These are phyloP conservation scores for Mollisia scopiformis DNA, from an alignment of 2,329 filamentous ascomycete genomes.

Conservation along the genomic window DNA sequence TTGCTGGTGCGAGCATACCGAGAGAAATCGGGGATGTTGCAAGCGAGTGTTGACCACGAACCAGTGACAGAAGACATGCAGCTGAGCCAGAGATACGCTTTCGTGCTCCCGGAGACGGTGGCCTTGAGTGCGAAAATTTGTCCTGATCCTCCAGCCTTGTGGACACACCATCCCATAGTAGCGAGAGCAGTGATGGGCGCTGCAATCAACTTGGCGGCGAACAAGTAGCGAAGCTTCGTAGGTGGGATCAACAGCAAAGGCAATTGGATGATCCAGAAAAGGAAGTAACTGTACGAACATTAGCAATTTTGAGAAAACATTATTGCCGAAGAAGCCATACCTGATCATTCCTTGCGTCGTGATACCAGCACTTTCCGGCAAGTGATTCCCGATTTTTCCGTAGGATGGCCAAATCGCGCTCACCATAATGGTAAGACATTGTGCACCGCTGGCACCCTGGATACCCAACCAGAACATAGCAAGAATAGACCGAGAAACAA, in stretches of 20 bases:
- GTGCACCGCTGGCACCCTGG: slow-evolving; percentile 65
- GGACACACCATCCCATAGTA: slow-evolving; percentile 65
- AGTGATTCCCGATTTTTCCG: slow-evolving; percentile 52
- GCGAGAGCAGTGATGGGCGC: slow-evolving; percentile 63
- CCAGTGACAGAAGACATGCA: slow-evolving; percentile 37
- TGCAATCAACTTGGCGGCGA: slow-evolving; percentile 51
- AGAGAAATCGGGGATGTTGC: slow-evolving; percentile 41
- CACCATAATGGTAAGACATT: slow-evolving; percentile 48
- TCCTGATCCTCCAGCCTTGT: slow-evolving; percentile 51
- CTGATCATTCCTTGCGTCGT: slow-evolving; percentile 57
- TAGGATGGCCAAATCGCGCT: slow-evolving; percentile 58
- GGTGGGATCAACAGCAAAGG: slow-evolving; percentile 54
- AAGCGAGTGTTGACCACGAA: slow-evolving; percentile 36
- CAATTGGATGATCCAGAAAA: slow-evolving; percentile 42
- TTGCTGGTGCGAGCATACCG: slow-evolving; percentile 34
- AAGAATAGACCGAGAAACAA: slow-evolving; percentile 46
- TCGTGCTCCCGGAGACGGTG: slow-evolving; percentile 30
- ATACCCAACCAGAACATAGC: slow-evolving; percentile 65
- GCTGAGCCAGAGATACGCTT: slow-evolving; percentile 33
- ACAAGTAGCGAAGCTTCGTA: slow-evolving; percentile 52
- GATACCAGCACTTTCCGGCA: slow-evolving; percentile 52
- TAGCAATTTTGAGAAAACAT: slow-evolving; percentile 27
- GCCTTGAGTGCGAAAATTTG: slow-evolving; percentile 29
- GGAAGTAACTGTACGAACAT: slow-evolving; percentile 45
- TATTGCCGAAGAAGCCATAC: slow-evolving; percentile 18